Conservation (phyloP, 371 early-diverging fungal genomes). For the Mortierella sp. region DNA sequence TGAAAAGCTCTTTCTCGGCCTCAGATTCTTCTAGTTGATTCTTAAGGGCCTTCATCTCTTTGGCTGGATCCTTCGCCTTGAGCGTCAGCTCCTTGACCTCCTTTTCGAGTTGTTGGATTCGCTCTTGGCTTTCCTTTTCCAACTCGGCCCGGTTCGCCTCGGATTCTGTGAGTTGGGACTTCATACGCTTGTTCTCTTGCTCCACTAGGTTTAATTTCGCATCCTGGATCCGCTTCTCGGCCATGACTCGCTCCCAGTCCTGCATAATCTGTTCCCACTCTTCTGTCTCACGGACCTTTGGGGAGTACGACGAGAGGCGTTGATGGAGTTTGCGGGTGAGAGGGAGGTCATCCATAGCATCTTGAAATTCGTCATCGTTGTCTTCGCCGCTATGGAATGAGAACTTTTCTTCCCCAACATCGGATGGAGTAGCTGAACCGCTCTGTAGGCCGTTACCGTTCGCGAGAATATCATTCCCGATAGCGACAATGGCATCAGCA, state of each 20-base stretch:
- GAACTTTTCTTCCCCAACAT: slow-evolving; percentile 20
- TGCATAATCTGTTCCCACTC: slow-evolving; percentile 58
- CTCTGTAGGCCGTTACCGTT: slow-evolving; percentile 19
- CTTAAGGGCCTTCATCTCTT: slow-evolving; percentile 31
- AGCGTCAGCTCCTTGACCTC: slow-evolving; percentile 29
- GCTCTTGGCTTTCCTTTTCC: slow-evolving; percentile 35
- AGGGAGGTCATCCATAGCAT: slow-evolving; percentile 49
- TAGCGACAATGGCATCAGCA: slow-evolving; percentile 47
- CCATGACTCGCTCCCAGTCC: slow-evolving; percentile 57
- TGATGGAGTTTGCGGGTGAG: slow-evolving; percentile 46
- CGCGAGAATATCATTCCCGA: slow-evolving; percentile 45
- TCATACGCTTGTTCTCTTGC: slow-evolving; percentile 56
- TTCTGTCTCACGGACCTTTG: slow-evolving; percentile 40
- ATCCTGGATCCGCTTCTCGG: slow-evolving; percentile 56
- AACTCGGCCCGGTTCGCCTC: slow-evolving; percentile 25
- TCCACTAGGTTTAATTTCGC: slow-evolving; percentile 49
- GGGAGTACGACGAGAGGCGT: slow-evolving; percentile 33
- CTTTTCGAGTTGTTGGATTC: slow-evolving; percentile 27
- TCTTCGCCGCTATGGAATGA: slow-evolving; percentile 28
- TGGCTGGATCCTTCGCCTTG: slow-evolving; percentile 46
- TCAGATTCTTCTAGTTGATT: slow-evolving; percentile 54
- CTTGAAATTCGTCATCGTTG: slow-evolving; percentile 37
- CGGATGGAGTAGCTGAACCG: slow-evolving; percentile 20
- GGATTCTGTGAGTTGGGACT: slow-evolving; percentile 39
- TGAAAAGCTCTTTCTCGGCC: slow-evolving; percentile 55